Evolutionary conservation across 108 stramenopile genomes (phyloP), one percentile per base, ranked within the genome.

Genomic region (Cyclotella choctawhatcheeana): DNA sequence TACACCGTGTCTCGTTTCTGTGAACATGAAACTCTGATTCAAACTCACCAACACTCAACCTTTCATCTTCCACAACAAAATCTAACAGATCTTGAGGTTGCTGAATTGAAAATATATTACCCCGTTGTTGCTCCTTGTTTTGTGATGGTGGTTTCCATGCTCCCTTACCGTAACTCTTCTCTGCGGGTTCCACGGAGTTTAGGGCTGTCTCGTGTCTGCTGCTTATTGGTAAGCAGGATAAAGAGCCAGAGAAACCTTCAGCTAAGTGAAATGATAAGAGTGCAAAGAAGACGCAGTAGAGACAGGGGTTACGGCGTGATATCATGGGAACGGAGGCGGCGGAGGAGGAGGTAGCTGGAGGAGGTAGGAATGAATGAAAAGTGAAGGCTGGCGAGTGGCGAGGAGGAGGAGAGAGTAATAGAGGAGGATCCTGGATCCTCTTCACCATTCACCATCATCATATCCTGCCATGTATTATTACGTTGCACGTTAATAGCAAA

Each of bases 31-130:
- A 12, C 31, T 18, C 52, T 37, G 0, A 16, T 8, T 43, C 40
- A 24, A 12, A 79, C 77, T 73, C 56, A 74, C 71, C 71, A 33
- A 82, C 66, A 52, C 76, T 73, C 34, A 82, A 67, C 25, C 81
- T 67, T 54, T 82, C 81, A 54, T 82, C 81, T 51, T 72, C 32
- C 34, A 78, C 64, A 27, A 82, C 77, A 62, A 82, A 82, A 62
- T 82, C 81, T 35, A 82, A 59, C 26, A 82, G 67, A 30, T 82
- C 81, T 54, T 82, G 81, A 22, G 79, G 79, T 55, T 73, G 79
- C 25, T 58, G 59, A 31, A 80, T 80, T 12, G 67, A 44, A 40
- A 80, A 44, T 17, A 80, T 61, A 48, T 53, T 67, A 35, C 48
- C 44, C 51, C 33, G 52, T 50, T 17, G 32, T 16, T 69, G 68